Conservation (phyloP, 371 early-diverging fungal genomes). For the Mortierella sp. region DNA sequence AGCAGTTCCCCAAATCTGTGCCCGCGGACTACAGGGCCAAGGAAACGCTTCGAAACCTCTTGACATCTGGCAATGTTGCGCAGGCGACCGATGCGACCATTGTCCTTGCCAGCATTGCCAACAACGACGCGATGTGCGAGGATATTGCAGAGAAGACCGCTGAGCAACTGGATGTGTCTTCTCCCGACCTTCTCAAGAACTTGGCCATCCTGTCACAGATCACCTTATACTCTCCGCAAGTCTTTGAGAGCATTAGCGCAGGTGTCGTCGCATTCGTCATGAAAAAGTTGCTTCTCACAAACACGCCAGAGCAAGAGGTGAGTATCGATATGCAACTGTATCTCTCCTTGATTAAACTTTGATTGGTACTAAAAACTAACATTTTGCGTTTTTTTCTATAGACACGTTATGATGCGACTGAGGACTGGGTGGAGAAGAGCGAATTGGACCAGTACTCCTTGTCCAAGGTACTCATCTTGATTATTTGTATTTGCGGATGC, state of each 20-base stretch:
- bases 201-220: slow-evolving; percentile 72
- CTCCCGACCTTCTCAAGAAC: slow-evolving; percentile 60
- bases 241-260: slow-evolving; percentile 62
- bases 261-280: slow-evolving; percentile 70
- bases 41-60: slow-evolving; percentile 32
- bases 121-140: slow-evolving; percentile 33
- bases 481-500: not conserved
- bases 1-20: slow-evolving; percentile 51
- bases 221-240: slow-evolving; percentile 65
- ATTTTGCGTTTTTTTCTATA: not conserved
- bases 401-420: slow-evolving; percentile 40
- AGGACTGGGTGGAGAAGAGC: slow-evolving; percentile 73
- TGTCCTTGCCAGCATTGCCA: slow-evolving; percentile 37
- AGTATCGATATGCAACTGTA: slow-evolving; percentile 59
- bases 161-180: slow-evolving; percentile 48
- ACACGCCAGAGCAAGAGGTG: slow-evolving; percentile 54
- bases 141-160: slow-evolving; percentile 23
- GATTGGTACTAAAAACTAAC: not conserved
- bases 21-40: slow-evolving; percentile 36
- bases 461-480: slow-evolving; percentile 61
- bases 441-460: slow-evolving; percentile 67
- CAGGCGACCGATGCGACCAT: slow-evolving; percentile 45
- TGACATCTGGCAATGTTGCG: slow-evolving; percentile 34
- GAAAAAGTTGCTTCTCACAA: slow-evolving; percentile 67
- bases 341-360: slow-evolving; percentile 25